phyloP scores from a whole-genome alignment of 208 protist species.

The Crithidia fasciculata region DNA sequence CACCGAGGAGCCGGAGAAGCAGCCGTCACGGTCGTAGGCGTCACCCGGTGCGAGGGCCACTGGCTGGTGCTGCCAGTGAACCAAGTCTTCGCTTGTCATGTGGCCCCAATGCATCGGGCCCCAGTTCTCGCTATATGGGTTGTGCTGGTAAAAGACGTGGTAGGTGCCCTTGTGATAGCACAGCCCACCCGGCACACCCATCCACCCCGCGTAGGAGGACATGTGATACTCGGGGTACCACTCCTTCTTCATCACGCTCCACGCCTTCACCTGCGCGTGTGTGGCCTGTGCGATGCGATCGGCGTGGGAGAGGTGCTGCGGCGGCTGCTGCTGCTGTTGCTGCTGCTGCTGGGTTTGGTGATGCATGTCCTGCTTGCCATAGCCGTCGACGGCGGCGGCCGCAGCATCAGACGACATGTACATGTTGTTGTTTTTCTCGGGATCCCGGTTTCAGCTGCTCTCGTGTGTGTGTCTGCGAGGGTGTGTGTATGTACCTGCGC shows the following conservation, averaged over 20 bases:
- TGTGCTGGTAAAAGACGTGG: conserved; percentile 62
- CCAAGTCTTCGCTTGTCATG: conserved; percentile 43
- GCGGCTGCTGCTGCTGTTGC: too few relatives aligned
- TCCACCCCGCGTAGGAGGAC: conserved; percentile 40
- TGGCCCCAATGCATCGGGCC: conserved; percentile 66
- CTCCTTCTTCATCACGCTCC: conserved; percentile 16
- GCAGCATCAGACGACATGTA: background rate
- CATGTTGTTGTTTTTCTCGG: conserved; percentile 10
- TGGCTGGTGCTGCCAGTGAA: conserved; percentile 51
- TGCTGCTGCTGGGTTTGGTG: background rate
- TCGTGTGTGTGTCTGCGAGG: background rate
- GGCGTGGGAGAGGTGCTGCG: conserved; percentile 8
- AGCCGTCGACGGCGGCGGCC: background rate
- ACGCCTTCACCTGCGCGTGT: conserved; percentile 13
- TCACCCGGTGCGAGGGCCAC: conserved; percentile 47
- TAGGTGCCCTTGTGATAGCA: conserved; percentile 43
- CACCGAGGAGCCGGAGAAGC: conserved; percentile 59
- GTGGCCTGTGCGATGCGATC: conserved; percentile 28
- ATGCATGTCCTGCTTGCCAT: background rate
- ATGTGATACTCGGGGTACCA: conserved; percentile 63
- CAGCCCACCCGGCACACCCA: conserved; percentile 50
- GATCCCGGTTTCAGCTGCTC: background rate
- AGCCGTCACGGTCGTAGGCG: conserved; percentile 48
- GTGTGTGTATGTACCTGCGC: background rate
- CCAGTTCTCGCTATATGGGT: conserved; percentile 51